A percentile compares a stretch with the other conserved stretches of the same genome.
Conservation (phyloP, 257 asterid species). For the Linaria vulgaris region DNA sequence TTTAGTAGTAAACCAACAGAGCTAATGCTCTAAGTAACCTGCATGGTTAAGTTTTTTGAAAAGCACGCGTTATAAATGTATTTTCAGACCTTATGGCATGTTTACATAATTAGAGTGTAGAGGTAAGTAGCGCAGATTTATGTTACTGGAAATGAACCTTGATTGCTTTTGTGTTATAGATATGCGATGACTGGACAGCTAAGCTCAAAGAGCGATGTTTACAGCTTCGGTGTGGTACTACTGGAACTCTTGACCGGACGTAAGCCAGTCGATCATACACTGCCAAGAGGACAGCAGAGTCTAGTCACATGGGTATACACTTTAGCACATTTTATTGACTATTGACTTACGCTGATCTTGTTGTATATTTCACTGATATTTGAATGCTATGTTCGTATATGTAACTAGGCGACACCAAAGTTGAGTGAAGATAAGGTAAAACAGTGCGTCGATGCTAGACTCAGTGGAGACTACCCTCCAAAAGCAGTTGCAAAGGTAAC, state of each 20-base stretch:
- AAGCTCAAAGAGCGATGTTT: slow-evolving; percentile 34
- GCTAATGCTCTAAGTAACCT: too few relatives aligned
- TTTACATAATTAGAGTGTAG: too few relatives aligned
- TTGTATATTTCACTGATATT: background rate
- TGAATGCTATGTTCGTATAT: background rate
- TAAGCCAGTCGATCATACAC: slow-evolving; percentile 20
- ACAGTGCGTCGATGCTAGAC: slow-evolving; percentile 51
- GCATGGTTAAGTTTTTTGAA: too few relatives aligned
- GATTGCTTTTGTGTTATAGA: slow-evolving; percentile 14
- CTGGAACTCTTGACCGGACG: slow-evolving; percentile 41
- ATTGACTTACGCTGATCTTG: background rate
- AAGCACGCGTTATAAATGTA: too few relatives aligned
- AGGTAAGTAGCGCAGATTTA: too few relatives aligned
- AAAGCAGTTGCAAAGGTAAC: slow-evolving; percentile 62
- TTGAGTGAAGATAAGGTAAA: slow-evolving; percentile 49
- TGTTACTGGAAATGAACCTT: too few relatives aligned
- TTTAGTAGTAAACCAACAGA: background rate
- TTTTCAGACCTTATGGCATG: too few relatives aligned
- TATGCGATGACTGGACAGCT: slow-evolving; percentile 36
- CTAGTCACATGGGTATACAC: slow-evolving; percentile 37
- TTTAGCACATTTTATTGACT: background rate
- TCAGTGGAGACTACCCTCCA: slow-evolving; percentile 43
- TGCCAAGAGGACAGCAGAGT: slow-evolving; percentile 29
- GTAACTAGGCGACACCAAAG: slow-evolving; percentile 49
- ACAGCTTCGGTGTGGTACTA: slow-evolving; percentile 38